Percentiles rank a stretch among this genome's conserved stretches.
Conservation (phyloP, 2,329 filamentous ascomycete genomes). For the Epicoccum nigrum region DNA sequence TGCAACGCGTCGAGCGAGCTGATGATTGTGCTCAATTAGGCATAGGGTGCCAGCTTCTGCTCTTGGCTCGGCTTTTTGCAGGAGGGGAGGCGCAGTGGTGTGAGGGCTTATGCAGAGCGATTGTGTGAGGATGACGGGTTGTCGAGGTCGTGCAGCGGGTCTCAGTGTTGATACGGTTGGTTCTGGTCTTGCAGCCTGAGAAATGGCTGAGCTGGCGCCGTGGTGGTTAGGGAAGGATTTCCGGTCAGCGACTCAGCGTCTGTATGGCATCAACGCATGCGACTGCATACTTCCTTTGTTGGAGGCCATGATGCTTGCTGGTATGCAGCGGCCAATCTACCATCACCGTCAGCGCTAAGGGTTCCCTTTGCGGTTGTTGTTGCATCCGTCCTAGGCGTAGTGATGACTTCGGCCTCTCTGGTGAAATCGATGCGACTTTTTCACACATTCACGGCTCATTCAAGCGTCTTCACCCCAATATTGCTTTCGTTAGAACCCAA, state of each 20-base stretch:
- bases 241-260: conserved; percentile 7
- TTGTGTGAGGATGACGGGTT: conserved; percentile 6
- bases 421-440: conserved; percentile 8
- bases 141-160: conserved; percentile 1
- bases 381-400: background rate
- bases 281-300: conserved; percentile 7
- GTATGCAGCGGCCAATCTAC: background rate
- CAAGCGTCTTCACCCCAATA: conserved; percentile 3
- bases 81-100: conserved; percentile 11
- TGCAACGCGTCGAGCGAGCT: conserved; percentile 25
- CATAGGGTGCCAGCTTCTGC: background rate
- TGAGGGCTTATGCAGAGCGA: conserved; percentile 8
- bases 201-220: background rate
- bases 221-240: background rate
- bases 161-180: conserved; percentile 1
- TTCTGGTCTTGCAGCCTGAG: background rate
- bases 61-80: conserved; percentile 10
- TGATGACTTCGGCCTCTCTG: conserved; percentile 4
- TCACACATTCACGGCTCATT: conserved; percentile 7
- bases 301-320: background rate
- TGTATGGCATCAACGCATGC: conserved; percentile 1
- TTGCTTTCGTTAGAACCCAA: conserved; percentile 3
- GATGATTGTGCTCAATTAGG: conserved; percentile 8
- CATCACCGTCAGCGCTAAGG: conserved; percentile 1
- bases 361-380: conserved; percentile 1